Evolutionary conservation across 2,329 filamentous ascomycete species (phyloP), one percentile per base, ranked within the genome.

Genomic region (Aureobasidium sp.): DNA sequence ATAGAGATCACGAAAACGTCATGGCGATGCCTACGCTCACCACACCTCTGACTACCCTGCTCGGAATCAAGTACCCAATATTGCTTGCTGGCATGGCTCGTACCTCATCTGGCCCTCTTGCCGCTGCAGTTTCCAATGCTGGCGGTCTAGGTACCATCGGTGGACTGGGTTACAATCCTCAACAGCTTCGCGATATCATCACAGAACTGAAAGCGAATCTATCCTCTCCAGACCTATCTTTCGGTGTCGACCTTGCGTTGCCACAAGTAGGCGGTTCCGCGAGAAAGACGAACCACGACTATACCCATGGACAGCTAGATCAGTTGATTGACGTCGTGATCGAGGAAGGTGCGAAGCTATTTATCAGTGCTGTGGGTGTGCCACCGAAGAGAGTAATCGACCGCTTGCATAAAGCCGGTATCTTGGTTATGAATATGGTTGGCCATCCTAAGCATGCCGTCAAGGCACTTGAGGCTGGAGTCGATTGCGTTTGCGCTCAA

Each of bases 401-500:
- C 71, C 92, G 89, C 78, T 90, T 99, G 54, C 96, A 99, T 88
- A 88, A 90, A 77, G 84, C 90, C 75, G 95, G 95, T 72, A 88
- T 99, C 72, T 87, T 97, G 72, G 97, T 97, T 88, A 98, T 98
- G 96, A 99, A 99, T 91, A 99, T 99, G 96, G 95, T 99, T 79
- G 96, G 96, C 72, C 96, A 99, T 87, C 95, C 96, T 77, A 99
- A 99, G 90, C 96, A 99, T 84, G 95, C 97, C 70, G 88, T 94
- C 83, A 99, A 98, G 88, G 97, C 94, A 81, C 87, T 99, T 69
- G 94, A 95, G 59, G 88, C 95, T 67, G 96, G 95, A 71, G 93
- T 91, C 73, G 96, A 99, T 82, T 92, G 99, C 75, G 98, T 99
- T 84, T 98, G 95, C 85, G 96, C 96, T 61, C 96, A 99, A 85